Evolutionary conservation across 1,284 basidiomycete genomes (phyloP), one percentile per base, ranked within the genome.

Genomic region (Lentinula novae-zelandiae): DNA sequence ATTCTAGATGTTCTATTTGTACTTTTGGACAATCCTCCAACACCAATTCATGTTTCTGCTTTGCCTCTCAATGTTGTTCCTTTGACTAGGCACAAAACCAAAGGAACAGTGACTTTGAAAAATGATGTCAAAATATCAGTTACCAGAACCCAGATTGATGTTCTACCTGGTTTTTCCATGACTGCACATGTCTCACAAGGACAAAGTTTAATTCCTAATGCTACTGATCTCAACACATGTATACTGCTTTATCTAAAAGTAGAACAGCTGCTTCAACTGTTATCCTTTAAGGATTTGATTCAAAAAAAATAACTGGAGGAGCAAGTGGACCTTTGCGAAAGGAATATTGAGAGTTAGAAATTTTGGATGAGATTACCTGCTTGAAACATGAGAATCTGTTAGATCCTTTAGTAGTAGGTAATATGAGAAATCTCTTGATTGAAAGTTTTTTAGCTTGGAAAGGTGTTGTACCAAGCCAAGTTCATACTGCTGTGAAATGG

Each of bases 181-280:
- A 78, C 76, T 15, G 76, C 78, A 60, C 78, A 72, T 68, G 64
- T 67, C 0, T 74, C 73, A 0, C 76, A 79, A 66, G 78, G 77
- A 5, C 72, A 76, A 57, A 75, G 74, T 2, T 49, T 74, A 22
- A 17, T 36, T 2, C 55, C 60, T 6, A 78, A 77, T 69, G 64
- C 71, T 3, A 70, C 75, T 17, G 69, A 78, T 63, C 44, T 78
- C 1, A 60, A 65, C 6, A 63, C 71, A 68, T 71, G 49, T 79
- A 78, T 56, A 77, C 75, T 8, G 67, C 66, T 42, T 58, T 78
- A 2, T 79, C 76, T 0, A 31, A 72, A 38, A 71, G 75, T 36
- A 54, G 71, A 4, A 64, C 58, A 12, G 64, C 70, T 12, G 67
- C 55, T 1, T 71, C 71, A 0, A 78, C 75, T 9, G 17, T 75